Evolutionary conservation across 768 basidiomycete species (phyloP), one percentile per base, ranked within the genome.

Genomic region (Suillus occidentalis): DNA sequence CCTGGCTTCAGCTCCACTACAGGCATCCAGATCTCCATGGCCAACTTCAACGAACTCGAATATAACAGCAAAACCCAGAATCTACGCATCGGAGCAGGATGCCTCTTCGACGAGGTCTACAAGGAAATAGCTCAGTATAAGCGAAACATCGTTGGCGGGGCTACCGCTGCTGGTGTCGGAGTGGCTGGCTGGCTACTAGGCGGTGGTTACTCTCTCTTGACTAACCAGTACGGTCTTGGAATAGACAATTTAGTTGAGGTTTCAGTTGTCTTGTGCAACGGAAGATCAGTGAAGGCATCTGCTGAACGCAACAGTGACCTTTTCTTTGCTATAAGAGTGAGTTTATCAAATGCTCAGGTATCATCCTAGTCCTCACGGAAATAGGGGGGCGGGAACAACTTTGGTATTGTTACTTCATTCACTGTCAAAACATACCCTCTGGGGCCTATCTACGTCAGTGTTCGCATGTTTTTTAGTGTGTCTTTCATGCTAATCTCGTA

Each of bases 321-420:
- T 2, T 84, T 83, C 70, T 81, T 78, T 59, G 83, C 67, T 13
- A 63, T 71, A n/a, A 71, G 66, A 63, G 69, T 70, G 62, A 37
- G 67, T 60, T 42, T 18, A 31, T 31, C 28, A 53, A 53, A 53
- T 49, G 6, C 25, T 49, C 60, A 47, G 43, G 22, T 53, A 20
- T 31, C 16, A 53, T 45, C 25, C 13, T 52, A 25, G 34, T 49
- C 36, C 34, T 20, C 62, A 52, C 28, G 9, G 28, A 56, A 31
- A 34, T 22, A 71, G 68, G 70, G 70, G n/a, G 70, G 70, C 40
- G 68, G 68, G 18, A 72, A 72, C 58, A 74, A 74, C 45, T 73
- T 74, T 58, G 73, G 73, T 34, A 70, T 75, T 53, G 68, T 74
- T 8, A 69, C 73, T 36, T 53, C 66, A 31, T 74, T 73, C 60